Evolutionary conservation across 352 stramenopile species (phyloP), one percentile per base, ranked within the genome.

Genomic region (Pythium monospermum): DNA sequence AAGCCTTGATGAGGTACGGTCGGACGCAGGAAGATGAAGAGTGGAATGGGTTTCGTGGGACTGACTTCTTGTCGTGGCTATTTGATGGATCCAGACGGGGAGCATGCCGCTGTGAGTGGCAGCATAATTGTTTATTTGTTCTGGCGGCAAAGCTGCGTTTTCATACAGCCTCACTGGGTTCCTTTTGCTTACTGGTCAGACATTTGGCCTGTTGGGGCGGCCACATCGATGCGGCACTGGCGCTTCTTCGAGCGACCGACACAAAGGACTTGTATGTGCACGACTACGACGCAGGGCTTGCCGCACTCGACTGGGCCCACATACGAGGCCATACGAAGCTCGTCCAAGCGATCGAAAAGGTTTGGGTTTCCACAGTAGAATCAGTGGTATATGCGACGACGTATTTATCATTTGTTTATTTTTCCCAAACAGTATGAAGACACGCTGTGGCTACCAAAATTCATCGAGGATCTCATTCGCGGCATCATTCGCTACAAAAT

Each of bases 401-500:
- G n/a, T n/a, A n/a, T n/a, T n/a, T n/a, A n/a, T n/a, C n/a, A n/a
- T n/a, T n/a, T n/a, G n/a, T n/a, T n/a, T n/a, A n/a, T n/a, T n/a
- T n/a, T n/a, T n/a, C n/a, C n/a, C 23, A 22, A 26, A 19, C 35
- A 83, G 68, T 85, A 71, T 28, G 74, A 86, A 49, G 77, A 88
- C 44, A 71, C 68, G 25, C 46, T 63, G 37, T 88, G 77, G 74
- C 46, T 88, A 6, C 72, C 77, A 4, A 88, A 85, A 54, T 86
- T 88, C 31, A 60, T 83, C 3, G 74, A 88, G 18, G 74, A 88
- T 25, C 68, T 88, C 39, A 65, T 88, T 27, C 77, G 71, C 12
- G 73, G 75, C 6, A 86, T 88, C 43, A 60, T 88, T 15, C 64
- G 66, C 32, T 86, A 88, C 74, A 86, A 85, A 50, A 86, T 85